Base-by-base conservation (phyloP, 331 rosid species). In the Quercus phellos region DNA sequence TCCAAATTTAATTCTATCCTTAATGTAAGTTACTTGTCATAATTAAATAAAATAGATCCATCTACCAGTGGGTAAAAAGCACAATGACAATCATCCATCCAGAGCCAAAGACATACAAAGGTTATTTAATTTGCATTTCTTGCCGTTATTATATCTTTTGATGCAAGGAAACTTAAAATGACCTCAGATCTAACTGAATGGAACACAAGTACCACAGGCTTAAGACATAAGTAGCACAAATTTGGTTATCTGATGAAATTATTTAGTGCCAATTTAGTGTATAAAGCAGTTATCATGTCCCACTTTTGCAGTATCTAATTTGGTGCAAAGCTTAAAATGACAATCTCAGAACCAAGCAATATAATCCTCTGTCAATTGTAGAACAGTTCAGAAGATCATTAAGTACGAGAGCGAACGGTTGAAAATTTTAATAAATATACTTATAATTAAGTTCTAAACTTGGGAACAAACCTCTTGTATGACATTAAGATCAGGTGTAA, bases 401-500 rank as follows among this genome's bases (percentile, higher is more conserved):
- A 17, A 6, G 50, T 34, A 66, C 3, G 10, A 32, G 14, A 66
- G n/a, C 12, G 4, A 18, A 32, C 0, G 4, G 17, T 34, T 34
- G 51, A 66, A 35, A 63, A 32, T 32, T 66, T 22, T 29, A 27
- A 29, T 14, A 63, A 63, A 63, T 63, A 29, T 29, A 13, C 5
- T 26, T 4, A 4, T 3, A 11, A 46, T 5, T 4, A 63, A 63
- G 42, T 17, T 32, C 71, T 32, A 32, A 66, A 66, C 43, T 18
- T 18, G 77, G 78, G 80, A 71, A 81, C 90, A 55, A 35, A 94
- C 97, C 97, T 90, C 94, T 75, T 76, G 92, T 77, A 90, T 79
- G 84, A 94, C 87, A 77, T 75, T 83, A 77, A 64, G 90, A 86
- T 94, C 99, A 63, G 76, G 87, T 16, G 99, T 92, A 85, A 90